Evolutionary conservation across 2,329 filamentous ascomycete genomes (phyloP).

Genomic region (Sporothrix curviconia): DNA sequence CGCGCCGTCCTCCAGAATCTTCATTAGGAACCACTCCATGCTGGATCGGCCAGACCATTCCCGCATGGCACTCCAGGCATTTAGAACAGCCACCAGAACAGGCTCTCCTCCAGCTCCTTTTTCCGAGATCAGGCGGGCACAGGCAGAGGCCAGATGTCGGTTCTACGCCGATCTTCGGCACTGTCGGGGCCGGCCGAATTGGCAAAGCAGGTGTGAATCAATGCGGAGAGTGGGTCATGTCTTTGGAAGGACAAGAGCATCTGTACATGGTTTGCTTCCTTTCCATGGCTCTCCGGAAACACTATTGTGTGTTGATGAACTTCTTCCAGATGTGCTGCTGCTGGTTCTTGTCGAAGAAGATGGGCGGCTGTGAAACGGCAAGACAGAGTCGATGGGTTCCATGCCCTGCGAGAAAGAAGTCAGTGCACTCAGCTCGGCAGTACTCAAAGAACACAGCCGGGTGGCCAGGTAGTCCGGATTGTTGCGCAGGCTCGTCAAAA

Average conservation of each 20-base stretch:
- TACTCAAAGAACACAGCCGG: slow-evolving; percentile 68
- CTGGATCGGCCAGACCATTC: slow-evolving; percentile 86
- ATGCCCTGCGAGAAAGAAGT: slow-evolving; percentile 71
- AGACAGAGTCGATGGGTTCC: slow-evolving; percentile 76
- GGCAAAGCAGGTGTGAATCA: slow-evolving; percentile 85
- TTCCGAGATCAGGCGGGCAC: slow-evolving; percentile 74
- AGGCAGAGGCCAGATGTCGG: slow-evolving; percentile 80
- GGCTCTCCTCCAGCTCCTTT: slow-evolving; percentile 70
- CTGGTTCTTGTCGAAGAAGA: no score
- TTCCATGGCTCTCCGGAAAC: neutral
- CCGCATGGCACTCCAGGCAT: slow-evolving; percentile 78
- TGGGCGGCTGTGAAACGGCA: slow-evolving; percentile 56
- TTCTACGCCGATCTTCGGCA: slow-evolving; percentile 69
- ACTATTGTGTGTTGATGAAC: neutral
- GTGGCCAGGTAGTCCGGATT: slow-evolving; percentile 84
- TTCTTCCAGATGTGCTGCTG: slow-evolving; percentile 21
- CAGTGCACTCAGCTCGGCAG: slow-evolving; percentile 69
- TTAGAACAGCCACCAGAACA: slow-evolving; percentile 76
- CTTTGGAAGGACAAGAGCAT: slow-evolving; percentile 82
- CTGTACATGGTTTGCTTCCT: slow-evolving; percentile 54
- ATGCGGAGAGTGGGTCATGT: slow-evolving; percentile 74
- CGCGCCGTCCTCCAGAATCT: slow-evolving; percentile 84
- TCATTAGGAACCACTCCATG: slow-evolving; percentile 91
- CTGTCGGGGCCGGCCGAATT: slow-evolving; percentile 77
- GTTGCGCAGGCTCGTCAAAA: slow-evolving; percentile 74